These are phyloP conservation scores for Hibiscus tridactylites DNA, from an alignment of 345 rosid species.

Conservation along the genomic window DNA sequence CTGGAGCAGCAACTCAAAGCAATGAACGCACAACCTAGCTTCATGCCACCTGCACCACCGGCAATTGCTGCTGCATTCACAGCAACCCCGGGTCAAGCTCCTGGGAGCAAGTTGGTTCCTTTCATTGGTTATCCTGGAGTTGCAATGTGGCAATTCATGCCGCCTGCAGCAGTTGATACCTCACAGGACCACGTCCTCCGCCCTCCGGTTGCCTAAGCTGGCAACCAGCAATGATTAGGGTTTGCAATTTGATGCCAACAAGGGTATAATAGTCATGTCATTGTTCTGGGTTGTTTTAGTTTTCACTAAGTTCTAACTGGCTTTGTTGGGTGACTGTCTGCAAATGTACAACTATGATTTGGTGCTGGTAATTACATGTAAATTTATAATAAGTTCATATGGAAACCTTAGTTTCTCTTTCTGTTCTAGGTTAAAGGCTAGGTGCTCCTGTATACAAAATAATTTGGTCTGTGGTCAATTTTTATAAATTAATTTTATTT, in stretches of 20 bases:
- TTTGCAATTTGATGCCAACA: constrained; percentile 34
- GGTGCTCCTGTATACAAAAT: background rate
- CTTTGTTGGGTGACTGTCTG: constrained; percentile 31
- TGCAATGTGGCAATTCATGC: constrained; percentile 99
- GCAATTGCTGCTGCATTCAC: constrained; percentile 66
- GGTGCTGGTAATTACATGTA: constrained; percentile 36
- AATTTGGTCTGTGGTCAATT: background rate
- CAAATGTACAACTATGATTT: constrained; percentile 15
- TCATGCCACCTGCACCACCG: constrained; percentile 49
- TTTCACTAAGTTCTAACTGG: constrained; percentile 35
- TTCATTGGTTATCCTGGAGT: constrained; percentile 86
- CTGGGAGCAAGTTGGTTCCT: constrained; percentile 86
- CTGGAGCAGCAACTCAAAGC: constrained; percentile 61
- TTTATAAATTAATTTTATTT: background rate
- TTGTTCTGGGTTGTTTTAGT: constrained; percentile 30
- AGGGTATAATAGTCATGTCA: constrained; percentile 26
- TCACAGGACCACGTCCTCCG: constrained; percentile 95
- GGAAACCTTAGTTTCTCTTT: background rate
- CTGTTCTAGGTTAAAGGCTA: background rate
- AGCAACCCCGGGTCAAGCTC: constrained; percentile 71
- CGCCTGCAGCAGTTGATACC: constrained; percentile 89
- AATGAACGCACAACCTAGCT: constrained; percentile 57
- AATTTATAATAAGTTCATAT: constrained; percentile 38
- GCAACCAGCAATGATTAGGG: constrained; percentile 19
- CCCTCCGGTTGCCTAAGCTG: constrained; percentile 70